Base-by-base conservation (phyloP, 2,329 filamentous ascomycete species). In the Diaporthe vexans region DNA sequence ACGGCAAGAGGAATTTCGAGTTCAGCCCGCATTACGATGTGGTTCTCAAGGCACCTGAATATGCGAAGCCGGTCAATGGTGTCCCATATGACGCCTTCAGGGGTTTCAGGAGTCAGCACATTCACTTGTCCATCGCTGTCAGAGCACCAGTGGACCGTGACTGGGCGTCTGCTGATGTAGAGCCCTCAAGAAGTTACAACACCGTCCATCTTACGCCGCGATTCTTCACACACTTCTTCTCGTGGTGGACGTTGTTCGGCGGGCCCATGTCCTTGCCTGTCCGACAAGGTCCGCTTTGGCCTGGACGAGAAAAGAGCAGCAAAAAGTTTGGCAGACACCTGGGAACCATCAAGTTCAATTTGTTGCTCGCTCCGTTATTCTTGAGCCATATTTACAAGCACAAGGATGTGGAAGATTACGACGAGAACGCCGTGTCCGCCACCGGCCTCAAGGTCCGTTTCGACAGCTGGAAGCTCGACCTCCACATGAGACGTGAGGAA, bases 351-450 rank as follows among this genome's bases (percentile, higher is more conserved):
- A 99, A 99, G 86, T 98, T 98, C 85, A 98, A 96, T 76, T 86
- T 99, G 29, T 88, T 98, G 4, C 87, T 99, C 21, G 97, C 97
- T 2, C 97, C 97, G 0, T 86, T 99, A 2, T 99, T 97, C 82
- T 90, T 99, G 76, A 97, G 95, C 78, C 97, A 99, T 79, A 95
- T 99, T 43, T 99, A 99, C 86, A 98, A 98, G 83, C 97, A 99
- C 85, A 98, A 98, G 82, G 97, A 99, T 80, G 91, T 91, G 0
- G 96, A 98, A 80, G 95, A 98, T 75, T 94, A 94, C 80, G 88
- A 90, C 0, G 93, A 95, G 76, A 88, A 85, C 70, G 89, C 93
- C 0, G 94, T 98, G 8, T 97, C 95, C 61, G 96, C 96, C 0
- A 99, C 97, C 5, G 97, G 97, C n/a, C 87, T 99, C 76, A 99